Evolutionary conservation across 805 yeast genomes (phyloP), one percentile per base, ranked within the genome.

Genomic region (Ogataea wickerhamii): DNA sequence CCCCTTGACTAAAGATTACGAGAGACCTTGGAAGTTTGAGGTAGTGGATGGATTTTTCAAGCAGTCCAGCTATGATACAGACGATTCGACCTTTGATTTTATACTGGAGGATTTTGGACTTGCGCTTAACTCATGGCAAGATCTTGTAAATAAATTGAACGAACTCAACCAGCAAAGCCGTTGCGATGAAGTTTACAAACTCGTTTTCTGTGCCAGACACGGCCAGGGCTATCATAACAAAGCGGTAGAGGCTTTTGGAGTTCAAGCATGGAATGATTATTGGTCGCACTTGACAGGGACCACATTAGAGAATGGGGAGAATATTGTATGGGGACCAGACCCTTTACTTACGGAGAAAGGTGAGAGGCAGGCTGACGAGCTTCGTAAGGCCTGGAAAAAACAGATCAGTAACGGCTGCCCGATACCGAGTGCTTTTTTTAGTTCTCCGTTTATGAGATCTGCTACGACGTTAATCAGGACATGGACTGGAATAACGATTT

Each of bases 211-310:
- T 37, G 80, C 82, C 8, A 67, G 87, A 53, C 87, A 81, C 49
- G 87, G 87, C 5, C 84, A 80, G 55, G 87, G 87, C 0, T 73
- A 60, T 52, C 88, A 81, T 45, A 81, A 81, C 48, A 64, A 66
- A 31, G 71, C 75, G 3, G 75, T 78, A 12, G 61, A 60, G 17
- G 68, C 73, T 41, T 78, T 77, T 48, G 86, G 86, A 8, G 38
- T 65, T 14, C 67, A 68, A 2, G 73, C 59, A n/a, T 81, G 87
- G 88, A 60, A 75, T 48, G 48, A 52, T 0, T 68, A 78, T 41
- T 79, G 80, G 79, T 67, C 77, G 5, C 59, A 60, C 12, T 42
- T 69, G 30, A 61, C 66, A 4, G 79, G 80, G 2, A 50, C 54
- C 8, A 44, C 50, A 0, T 33, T 49, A 12, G 50, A 47, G 8